Conservation (phyloP, 208 protist genomes). For the Porcisia hertigi region DNA sequence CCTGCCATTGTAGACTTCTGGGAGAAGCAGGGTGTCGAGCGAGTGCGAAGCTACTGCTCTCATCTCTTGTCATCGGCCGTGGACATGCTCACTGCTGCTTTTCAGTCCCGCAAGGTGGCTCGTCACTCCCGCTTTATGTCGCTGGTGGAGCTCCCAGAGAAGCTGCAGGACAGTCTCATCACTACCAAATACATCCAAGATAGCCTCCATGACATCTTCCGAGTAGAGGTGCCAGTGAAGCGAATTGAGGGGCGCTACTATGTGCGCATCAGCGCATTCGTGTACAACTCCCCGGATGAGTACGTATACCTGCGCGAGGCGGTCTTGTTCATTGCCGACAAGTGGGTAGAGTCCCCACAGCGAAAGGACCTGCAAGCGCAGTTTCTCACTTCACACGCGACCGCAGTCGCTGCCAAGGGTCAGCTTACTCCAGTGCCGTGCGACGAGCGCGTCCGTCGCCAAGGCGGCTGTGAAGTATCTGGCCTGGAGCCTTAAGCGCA, state of each 20-base stretch:
- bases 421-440: constrained; percentile 34
- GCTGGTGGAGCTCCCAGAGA: constrained; percentile 81
- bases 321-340: constrained; percentile 55
- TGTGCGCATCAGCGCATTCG: constrained; percentile 83
- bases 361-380: constrained; percentile 20
- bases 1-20: constrained; percentile 83
- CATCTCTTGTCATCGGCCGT: constrained; percentile 50
- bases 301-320: constrained; percentile 85
- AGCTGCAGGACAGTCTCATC: constrained; percentile 60
- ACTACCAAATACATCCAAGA: constrained; percentile 85
- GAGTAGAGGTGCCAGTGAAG: constrained; percentile 90
- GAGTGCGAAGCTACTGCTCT: constrained; percentile 61
- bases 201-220: constrained; percentile 68
- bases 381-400: neutral
- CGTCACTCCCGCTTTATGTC: constrained; percentile 83
- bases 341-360: constrained; percentile 42
- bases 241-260: constrained; percentile 78
- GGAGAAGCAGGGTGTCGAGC: constrained; percentile 54
- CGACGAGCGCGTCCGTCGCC: constrained; percentile 54
- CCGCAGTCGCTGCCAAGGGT: neutral
- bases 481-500: constrained; percentile 54
- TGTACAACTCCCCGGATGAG: constrained; percentile 88
- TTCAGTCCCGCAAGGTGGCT: constrained; percentile 65
- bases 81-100: constrained; percentile 70
- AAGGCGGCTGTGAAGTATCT: constrained; percentile 60